Base-by-base conservation (phyloP, 2,329 filamentous ascomycete species). In the Verticillium dahliae region DNA sequence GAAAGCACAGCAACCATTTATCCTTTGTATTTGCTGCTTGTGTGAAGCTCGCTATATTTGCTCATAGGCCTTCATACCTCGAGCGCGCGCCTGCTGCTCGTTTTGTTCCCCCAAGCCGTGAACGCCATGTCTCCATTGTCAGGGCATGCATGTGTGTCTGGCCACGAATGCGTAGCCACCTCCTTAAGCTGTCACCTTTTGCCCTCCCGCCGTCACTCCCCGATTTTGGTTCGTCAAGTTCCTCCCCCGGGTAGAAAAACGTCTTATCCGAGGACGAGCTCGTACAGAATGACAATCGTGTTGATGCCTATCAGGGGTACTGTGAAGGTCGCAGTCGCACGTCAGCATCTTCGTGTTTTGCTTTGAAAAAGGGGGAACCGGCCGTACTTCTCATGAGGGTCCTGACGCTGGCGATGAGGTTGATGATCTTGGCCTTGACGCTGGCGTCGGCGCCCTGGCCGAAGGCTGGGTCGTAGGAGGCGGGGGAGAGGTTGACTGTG, bases 301-400 rank as follows among this genome's bases (percentile, higher is more conserved):
- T 96, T 96, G 70, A 94, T 86, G 65, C 86, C 85, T 75, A 96
- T 96, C 65, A 96, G 77, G 14, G 92, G 92, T 81, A 94, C 91
- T 95, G 68, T n/a, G 27, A 27, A 27, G 27, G 18, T 39, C 27
- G 18, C 18, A 22, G 18, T 22, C 18, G 11, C 9, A 13, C 9
- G 54, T 56, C 33, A 56, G 54, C 54, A n/a, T 14, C 22, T 10
- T 27, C 4, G 18, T 22, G 2, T 31, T 9, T n/a, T 34, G 27
- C 7, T 5, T 18, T 27, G 1, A 22, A 22, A 27, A 27, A 27
- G 1, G 54, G 54, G 27, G 7, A 34, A 22, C 18, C 18, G 18
- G 39, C 7, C 64, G 22, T 65, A 97, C 93, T 92, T 80, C 94
- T 86, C 91, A 96, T 96, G 60, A 98, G 80, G 62, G 91, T 97